These are phyloP conservation scores for Terana coerulea DNA, from an alignment of 768 basidiomycete species.

Conservation along the genomic window DNA sequence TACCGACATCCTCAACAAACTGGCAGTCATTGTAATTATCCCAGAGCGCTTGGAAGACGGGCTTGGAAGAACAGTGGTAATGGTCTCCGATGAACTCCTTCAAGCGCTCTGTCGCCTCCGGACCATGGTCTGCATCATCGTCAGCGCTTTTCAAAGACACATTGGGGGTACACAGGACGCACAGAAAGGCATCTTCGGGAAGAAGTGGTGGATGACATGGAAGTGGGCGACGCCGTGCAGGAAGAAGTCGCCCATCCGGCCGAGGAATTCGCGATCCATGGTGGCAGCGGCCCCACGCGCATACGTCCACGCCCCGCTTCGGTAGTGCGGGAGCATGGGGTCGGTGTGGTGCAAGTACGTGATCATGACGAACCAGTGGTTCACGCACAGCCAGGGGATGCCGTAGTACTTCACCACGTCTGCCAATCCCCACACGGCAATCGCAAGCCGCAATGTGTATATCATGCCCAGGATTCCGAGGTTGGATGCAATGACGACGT, in stretches of 20 bases:
- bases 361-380: constrained; percentile 26
- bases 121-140: constrained; percentile 24
- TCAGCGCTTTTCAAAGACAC: neutral
- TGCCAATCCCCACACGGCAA: neutral
- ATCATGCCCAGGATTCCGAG: constrained; percentile 11
- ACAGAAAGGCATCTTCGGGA: constrained; percentile 39
- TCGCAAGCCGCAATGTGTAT: neutral
- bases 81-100: constrained; percentile 29
- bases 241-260: constrained; percentile 26
- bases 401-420: constrained; percentile 12
- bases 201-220: constrained; percentile 60
- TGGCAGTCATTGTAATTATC: constrained; percentile 31
- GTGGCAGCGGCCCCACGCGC: constrained; percentile 23
- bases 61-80: constrained; percentile 27
- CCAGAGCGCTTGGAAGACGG: constrained; percentile 32
- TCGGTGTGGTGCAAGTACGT: constrained; percentile 25
- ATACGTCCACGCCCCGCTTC: constrained; percentile 14
- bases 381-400: constrained; percentile 16
- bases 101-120: constrained; percentile 29
- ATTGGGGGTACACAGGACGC: constrained; percentile 10
- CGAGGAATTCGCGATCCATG: constrained; percentile 24
- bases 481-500: constrained; percentile 12
- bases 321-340: constrained; percentile 22
- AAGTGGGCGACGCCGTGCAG: constrained; percentile 37
- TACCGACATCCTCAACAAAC: constrained; percentile 33